A percentile compares a stretch with the other conserved stretches of the same genome.
Evolutionary conservation across 352 stramenopile species (phyloP).

Genomic region (Pythium sp.): DNA sequence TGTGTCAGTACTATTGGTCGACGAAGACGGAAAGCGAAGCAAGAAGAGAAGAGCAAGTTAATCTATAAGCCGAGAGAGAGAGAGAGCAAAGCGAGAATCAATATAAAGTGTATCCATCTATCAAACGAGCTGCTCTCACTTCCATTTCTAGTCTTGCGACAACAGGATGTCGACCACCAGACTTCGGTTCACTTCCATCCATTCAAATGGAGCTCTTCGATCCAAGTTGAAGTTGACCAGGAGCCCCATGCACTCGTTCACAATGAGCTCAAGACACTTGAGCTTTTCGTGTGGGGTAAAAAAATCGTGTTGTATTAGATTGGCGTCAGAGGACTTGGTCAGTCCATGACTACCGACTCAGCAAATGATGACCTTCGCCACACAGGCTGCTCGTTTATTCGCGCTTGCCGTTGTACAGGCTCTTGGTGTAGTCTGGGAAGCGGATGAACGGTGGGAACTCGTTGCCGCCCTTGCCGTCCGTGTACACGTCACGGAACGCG

Average conservation of each 20-base stretch:
- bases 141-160: neutral
- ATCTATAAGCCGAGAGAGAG: conserved; percentile 8
- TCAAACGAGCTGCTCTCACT: neutral
- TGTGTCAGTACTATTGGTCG: neutral
- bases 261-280: neutral
- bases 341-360: neutral
- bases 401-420: conserved; percentile 84
- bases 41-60: neutral
- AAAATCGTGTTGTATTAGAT: conserved; percentile 7
- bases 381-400: conserved; percentile 13
- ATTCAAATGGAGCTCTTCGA: conserved; percentile 1
- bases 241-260: neutral
- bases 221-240: conserved; percentile 6
- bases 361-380: neutral
- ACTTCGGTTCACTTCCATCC: too few species aligned
- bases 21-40: neutral
- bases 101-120: conserved; percentile 1
- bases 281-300: neutral
- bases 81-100: neutral
- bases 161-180: neutral
- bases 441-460: conserved; percentile 96
- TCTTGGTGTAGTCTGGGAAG: conserved; percentile 96
- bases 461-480: conserved; percentile 86
- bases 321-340: neutral
- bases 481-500: conserved; percentile 89